These are phyloP conservation scores for Berberis thunbergii DNA, from an alignment of 164 flowering plant species.

Conservation along the genomic window DNA sequence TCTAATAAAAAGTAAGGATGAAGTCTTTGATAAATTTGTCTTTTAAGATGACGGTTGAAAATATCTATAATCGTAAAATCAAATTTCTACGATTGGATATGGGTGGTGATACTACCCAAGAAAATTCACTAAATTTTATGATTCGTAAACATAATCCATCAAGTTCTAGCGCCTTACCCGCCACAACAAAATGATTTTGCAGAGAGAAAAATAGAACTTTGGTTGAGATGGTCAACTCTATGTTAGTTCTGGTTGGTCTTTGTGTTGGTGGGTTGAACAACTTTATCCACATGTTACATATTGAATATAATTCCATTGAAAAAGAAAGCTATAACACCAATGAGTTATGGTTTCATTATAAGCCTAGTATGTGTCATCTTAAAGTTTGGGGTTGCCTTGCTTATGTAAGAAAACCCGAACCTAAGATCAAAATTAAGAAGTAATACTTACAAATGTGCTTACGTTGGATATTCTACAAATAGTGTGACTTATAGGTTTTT, in stretches of 20 bases:
- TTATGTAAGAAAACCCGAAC: neutral
- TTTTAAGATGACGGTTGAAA: too few species aligned
- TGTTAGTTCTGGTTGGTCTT: neutral
- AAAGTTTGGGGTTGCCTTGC: conserved; percentile 7
- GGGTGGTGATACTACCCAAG: too few species aligned
- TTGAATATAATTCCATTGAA: conserved; percentile 1
- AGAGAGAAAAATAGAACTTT: conserved; percentile 2
- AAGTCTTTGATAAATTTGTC: too few species aligned
- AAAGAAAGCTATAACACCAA: neutral
- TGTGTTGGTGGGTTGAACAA: neutral
- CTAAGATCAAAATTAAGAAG: neutral
- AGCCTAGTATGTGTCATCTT: neutral
- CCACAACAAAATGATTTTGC: too few species aligned
- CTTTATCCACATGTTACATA: neutral
- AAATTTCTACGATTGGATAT: too few species aligned
- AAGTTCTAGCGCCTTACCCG: too few species aligned
- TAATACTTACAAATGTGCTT: neutral
- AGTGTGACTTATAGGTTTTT: conserved; percentile 1
- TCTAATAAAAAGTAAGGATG: too few species aligned
- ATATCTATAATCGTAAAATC: too few species aligned
- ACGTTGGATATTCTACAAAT: conserved; percentile 1
- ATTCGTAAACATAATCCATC: too few species aligned
- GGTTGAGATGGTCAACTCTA: neutral
- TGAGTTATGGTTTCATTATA: neutral
- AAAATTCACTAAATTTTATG: too few species aligned